Percentiles rank a stretch among this genome's conserved stretches.
phyloP scores from a whole-genome alignment of 1,284 basidiomycete species.

The Cystobasidium pallidum region DNA sequence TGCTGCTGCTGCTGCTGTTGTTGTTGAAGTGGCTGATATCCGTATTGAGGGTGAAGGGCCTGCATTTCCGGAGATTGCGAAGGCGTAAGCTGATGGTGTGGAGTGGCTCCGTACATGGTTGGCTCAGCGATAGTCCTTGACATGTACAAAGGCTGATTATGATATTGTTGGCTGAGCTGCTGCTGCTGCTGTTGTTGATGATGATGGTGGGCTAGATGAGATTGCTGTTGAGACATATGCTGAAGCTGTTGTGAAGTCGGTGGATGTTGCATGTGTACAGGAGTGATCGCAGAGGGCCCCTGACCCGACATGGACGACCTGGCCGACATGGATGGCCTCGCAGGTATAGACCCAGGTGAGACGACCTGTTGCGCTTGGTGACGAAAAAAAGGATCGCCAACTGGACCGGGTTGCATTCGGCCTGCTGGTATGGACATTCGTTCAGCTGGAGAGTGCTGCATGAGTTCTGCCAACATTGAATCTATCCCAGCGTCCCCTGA shows the following conservation, averaged over 20 bases:
- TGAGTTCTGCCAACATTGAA: constrained; percentile 23
- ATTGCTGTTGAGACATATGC: constrained; percentile 5
- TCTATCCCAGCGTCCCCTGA: constrained; percentile 27
- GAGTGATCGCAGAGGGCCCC: background rate
- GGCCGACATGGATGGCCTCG: background rate
- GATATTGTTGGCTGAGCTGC: background rate
- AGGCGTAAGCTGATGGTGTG: constrained; percentile 1
- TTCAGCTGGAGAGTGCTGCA: constrained; percentile 13
- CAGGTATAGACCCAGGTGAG: background rate
- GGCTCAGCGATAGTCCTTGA: background rate
- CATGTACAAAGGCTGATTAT: constrained; percentile 2
- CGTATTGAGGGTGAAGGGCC: constrained; percentile 1
- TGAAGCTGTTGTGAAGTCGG: background rate
- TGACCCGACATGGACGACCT: background rate
- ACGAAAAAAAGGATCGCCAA: background rate
- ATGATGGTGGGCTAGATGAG: background rate
- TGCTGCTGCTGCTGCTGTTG: constrained; percentile 28
- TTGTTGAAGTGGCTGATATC: background rate
- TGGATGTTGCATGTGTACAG: background rate
- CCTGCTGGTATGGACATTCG: background rate
- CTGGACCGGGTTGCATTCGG: background rate
- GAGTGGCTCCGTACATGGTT: background rate
- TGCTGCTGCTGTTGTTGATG: constrained; percentile 1
- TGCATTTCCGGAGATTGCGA: background rate
- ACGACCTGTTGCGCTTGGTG: background rate